phyloP scores from a whole-genome alignment of 2,329 filamentous ascomycete species.

The Ophiocordyceps polyrhachis-furcata region DNA sequence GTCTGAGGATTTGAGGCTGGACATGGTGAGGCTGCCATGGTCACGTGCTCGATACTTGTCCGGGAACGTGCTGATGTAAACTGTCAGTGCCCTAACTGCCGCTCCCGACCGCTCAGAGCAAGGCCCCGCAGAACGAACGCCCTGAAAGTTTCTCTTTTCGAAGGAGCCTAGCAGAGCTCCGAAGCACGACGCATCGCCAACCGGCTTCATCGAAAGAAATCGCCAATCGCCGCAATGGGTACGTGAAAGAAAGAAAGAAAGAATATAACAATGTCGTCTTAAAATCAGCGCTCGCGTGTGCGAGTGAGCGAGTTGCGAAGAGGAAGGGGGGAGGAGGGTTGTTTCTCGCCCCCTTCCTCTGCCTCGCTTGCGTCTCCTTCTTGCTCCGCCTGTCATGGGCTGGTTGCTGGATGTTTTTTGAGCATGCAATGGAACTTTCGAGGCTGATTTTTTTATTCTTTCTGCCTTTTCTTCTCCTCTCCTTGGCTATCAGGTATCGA shows the following conservation, averaged over 20 bases:
- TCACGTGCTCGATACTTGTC: background rate
- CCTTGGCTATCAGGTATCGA: slow-evolving; percentile 40
- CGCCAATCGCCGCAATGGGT: slow-evolving; percentile 38
- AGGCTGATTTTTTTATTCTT: slow-evolving; percentile 49
- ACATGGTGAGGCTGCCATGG: background rate
- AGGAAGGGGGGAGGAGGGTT: no score
- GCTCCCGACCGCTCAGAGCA: slow-evolving; percentile 17
- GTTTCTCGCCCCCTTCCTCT: no score
- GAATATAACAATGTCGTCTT: slow-evolving; percentile 7
- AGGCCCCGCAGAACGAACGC: slow-evolving; percentile 6
- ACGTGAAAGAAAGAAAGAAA: slow-evolving; percentile 21
- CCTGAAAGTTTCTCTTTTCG: slow-evolving; percentile 9
- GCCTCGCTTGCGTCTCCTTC: slow-evolving; percentile 1
- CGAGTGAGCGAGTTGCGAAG: slow-evolving; percentile 22
- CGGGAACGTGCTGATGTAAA: background rate
- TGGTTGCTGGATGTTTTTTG: slow-evolving; percentile 16
- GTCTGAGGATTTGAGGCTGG: background rate
- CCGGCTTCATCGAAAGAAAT: slow-evolving; percentile 14
- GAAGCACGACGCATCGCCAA: slow-evolving; percentile 19
- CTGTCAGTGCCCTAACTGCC: slow-evolving; percentile 25
- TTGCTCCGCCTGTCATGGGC: background rate
- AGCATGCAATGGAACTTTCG: slow-evolving; percentile 39
- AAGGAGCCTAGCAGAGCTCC: slow-evolving; percentile 3
- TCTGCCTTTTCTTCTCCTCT: slow-evolving; percentile 24
- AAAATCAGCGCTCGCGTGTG: slow-evolving; percentile 25